A percentile compares a stretch with the other conserved stretches of the same genome.
Conservation (phyloP, 176 grass and related monocot species). For the Musa acuminata region DNA sequence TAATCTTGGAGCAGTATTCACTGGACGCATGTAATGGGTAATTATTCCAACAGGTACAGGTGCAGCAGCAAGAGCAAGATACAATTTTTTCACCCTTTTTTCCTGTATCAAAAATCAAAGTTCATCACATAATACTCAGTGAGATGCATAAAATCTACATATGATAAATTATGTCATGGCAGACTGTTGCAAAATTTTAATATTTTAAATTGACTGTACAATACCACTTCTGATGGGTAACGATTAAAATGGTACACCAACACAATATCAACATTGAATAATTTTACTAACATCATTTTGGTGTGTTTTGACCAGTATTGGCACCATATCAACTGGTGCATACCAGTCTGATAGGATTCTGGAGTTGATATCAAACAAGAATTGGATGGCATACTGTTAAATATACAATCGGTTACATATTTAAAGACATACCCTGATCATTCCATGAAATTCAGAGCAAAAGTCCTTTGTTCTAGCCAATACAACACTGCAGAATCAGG, state of each 20-base stretch:
- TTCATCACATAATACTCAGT: neutral
- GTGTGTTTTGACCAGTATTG: no score
- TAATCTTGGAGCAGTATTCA: slow-evolving; percentile 77
- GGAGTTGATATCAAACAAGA: no score
- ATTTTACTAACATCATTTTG: neutral
- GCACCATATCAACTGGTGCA: no score
- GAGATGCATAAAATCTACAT: neutral
- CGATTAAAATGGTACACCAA: neutral
- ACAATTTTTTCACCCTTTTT: slow-evolving; percentile 65
- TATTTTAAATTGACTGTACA: neutral
- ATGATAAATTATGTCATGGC: neutral
- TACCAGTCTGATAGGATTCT: no score
- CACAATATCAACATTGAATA: neutral
- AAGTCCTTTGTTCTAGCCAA: slow-evolving; percentile 86
- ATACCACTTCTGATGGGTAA: neutral
- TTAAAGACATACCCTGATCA: slow-evolving; percentile 62
- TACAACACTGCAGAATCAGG: slow-evolving; percentile 51
- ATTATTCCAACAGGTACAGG: slow-evolving; percentile 62
- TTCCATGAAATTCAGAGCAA: slow-evolving; percentile 86
- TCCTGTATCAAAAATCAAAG: slow-evolving; percentile 40
- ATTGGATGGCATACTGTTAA: neutral
- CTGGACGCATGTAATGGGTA: slow-evolving; percentile 92
- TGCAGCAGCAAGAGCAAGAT: slow-evolving; percentile 56
- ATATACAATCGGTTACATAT: neutral
- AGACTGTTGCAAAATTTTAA: neutral